Evolutionary conservation across 139 green algal genomes (phyloP).

Genomic region (Chlamydomonas urium): DNA sequence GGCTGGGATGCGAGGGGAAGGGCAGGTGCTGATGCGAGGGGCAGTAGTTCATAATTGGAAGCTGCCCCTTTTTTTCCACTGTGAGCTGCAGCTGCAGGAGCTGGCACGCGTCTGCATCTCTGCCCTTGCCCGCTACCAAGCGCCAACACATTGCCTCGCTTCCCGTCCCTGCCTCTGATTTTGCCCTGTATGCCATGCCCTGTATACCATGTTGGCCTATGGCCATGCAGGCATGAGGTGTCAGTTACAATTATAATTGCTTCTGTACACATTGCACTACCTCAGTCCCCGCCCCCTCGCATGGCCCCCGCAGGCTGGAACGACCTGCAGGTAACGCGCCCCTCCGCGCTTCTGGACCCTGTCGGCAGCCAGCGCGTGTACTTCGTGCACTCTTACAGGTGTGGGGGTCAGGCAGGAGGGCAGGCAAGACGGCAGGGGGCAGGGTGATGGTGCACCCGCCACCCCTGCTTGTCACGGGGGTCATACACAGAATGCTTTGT

Average conservation of each 20-base stretch:
- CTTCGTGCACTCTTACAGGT: constrained; percentile 96
- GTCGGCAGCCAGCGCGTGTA: constrained; percentile 83
- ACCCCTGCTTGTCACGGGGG: neutral
- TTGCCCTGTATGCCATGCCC: neutral
- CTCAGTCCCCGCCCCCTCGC: constrained; percentile 22
- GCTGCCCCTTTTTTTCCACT: no score
- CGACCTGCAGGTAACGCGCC: constrained; percentile 45
- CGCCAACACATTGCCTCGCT: no score
- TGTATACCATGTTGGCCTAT: no score
- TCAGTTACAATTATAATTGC: neutral
- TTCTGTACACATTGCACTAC: neutral
- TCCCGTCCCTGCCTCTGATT: neutral
- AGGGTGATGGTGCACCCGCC: neutral
- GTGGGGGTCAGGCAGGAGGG: no score
- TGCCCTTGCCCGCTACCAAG: no score
- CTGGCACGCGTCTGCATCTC: no score
- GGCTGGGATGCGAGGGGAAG: no score
- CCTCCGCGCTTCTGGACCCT: constrained; percentile 49
- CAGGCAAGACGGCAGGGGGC: no score
- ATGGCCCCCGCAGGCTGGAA: constrained; percentile 99
- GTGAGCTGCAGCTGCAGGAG: no score
- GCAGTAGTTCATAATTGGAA: no score
- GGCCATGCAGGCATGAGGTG: neutral
- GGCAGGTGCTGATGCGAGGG: no score
- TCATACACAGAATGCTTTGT: neutral